Evolutionary conservation across 2,329 filamentous ascomycete genomes (phyloP).

Genomic region (Tetracladium maxilliforme): DNA sequence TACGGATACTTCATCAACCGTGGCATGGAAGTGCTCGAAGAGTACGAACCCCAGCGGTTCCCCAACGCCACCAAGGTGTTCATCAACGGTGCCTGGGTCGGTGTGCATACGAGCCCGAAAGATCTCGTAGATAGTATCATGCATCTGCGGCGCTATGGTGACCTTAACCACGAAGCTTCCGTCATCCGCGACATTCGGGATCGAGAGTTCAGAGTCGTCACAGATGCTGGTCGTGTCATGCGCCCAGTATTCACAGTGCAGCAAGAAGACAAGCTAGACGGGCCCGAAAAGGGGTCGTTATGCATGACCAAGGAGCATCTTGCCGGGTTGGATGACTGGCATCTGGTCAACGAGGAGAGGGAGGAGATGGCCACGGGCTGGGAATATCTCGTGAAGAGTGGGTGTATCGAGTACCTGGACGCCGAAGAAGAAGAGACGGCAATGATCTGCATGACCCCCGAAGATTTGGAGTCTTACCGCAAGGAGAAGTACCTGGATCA

Average conservation of each 20-base stretch:
- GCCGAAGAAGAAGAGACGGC: slow-evolving; percentile 96
- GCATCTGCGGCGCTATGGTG: slow-evolving; percentile 62
- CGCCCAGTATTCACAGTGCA: slow-evolving; percentile 84
- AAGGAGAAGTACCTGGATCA: no score
- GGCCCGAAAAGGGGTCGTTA: slow-evolving; percentile 60
- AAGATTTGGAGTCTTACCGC: slow-evolving; percentile 55
- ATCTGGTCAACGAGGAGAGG: slow-evolving; percentile 41
- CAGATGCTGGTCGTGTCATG: slow-evolving; percentile 89
- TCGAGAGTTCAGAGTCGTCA: slow-evolving; percentile 96
- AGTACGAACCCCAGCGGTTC: slow-evolving; percentile 75
- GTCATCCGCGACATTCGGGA: slow-evolving; percentile 93
- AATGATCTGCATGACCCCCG: slow-evolving; percentile 98
- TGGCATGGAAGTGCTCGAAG: slow-evolving; percentile 92
- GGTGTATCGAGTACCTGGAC: slow-evolving; percentile 90
- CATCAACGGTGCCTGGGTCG: slow-evolving; percentile 96
- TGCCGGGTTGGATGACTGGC: slow-evolving; percentile 58
- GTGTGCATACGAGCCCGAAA: slow-evolving; percentile 79
- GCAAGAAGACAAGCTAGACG: slow-evolving; percentile 71
- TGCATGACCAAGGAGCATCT: slow-evolving; percentile 79
- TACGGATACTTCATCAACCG: slow-evolving; percentile 91
- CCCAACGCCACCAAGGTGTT: slow-evolving; percentile 96
- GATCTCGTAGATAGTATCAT: slow-evolving; percentile 70
- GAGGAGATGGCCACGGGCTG: slow-evolving; percentile 54
- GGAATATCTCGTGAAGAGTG: slow-evolving; percentile 69
- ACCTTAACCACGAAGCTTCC: slow-evolving; percentile 84